A percentile compares a stretch with the other conserved stretches of the same genome.
These are phyloP conservation scores for Acanthochlamys bracteata DNA, from an alignment of 106 monocot genomes.

Conservation along the genomic window DNA sequence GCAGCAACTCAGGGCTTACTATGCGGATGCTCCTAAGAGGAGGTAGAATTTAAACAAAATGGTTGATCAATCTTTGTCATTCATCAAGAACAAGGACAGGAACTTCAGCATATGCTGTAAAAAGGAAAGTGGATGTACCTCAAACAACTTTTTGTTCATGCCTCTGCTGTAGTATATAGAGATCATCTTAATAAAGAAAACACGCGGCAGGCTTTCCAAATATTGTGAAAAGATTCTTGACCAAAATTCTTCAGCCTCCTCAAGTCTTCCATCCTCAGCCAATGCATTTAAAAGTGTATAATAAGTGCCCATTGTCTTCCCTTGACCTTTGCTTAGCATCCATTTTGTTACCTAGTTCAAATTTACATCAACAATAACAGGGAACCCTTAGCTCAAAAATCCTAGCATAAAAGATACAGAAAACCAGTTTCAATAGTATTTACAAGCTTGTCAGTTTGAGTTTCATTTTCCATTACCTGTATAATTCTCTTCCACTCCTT, in stretches of 20 bases:
- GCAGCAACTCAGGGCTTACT: too few relatives aligned
- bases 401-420: too few relatives aligned
- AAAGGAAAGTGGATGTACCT: conserved; percentile 30
- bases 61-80: too few relatives aligned
- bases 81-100: not conserved
- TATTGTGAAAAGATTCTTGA: conserved; percentile 65
- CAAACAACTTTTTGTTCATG: conserved; percentile 88
- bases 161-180: conserved; percentile 49
- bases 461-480: conserved; percentile 42
- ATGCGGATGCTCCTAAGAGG: too few relatives aligned
- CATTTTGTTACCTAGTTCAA: conserved; percentile 69
- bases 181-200: conserved; percentile 87
- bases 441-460: not conserved
- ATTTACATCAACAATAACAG: too few relatives aligned
- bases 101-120: not conserved
- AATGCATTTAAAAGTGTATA: conserved; percentile 81
- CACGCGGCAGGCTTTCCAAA: conserved; percentile 74
- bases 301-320: conserved; percentile 93
- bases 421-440: not conserved
- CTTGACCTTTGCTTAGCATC: conserved; percentile 99
- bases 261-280: conserved; percentile 81
- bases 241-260: conserved; percentile 89
- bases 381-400: too few relatives aligned
- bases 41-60: too few relatives aligned
- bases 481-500: conserved; percentile 96